Conservation (phyloP, 768 basidiomycete species). For the Ramaria sp. region DNA sequence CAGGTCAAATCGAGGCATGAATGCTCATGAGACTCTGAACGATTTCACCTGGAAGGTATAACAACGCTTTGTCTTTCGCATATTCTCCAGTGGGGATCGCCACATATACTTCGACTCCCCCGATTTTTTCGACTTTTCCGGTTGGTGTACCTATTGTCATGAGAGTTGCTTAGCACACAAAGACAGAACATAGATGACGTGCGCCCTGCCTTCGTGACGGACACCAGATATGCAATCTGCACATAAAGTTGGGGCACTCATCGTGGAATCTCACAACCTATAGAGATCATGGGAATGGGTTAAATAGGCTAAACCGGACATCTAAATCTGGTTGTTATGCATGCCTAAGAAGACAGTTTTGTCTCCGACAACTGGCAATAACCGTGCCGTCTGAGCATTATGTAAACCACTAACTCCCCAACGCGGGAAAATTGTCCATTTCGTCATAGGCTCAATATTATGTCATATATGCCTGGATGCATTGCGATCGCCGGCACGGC, state of each 20-base stretch:
- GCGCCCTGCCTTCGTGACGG: conserved; percentile 2
- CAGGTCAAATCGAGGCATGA: neutral
- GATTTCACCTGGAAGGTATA: conserved; percentile 8
- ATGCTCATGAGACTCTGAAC: neutral
- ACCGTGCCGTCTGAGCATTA: too few relatives aligned
- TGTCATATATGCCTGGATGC: too few relatives aligned
- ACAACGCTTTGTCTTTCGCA: conserved; percentile 9
- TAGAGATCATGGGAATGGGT: too few relatives aligned
- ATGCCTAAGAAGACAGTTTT: too few relatives aligned
- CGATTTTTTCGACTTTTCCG: conserved; percentile 9
- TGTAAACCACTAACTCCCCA: too few relatives aligned
- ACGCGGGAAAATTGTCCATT: too few relatives aligned
- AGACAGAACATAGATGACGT: too few relatives aligned
- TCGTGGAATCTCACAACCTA: neutral
- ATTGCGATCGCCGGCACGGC: too few relatives aligned
- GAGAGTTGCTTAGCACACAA: neutral
- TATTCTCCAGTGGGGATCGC: conserved; percentile 7
- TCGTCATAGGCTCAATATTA: too few relatives aligned
- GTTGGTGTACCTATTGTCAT: neutral
- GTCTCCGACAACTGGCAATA: too few relatives aligned
- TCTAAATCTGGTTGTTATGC: too few relatives aligned
- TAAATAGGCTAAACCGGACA: too few relatives aligned
- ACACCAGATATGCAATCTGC: conserved; percentile 2
- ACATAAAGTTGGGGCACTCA: neutral
- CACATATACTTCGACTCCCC: conserved; percentile 8